Conservation (phyloP, 2,329 filamentous ascomycete species). For the Fusarium sublunatum region DNA sequence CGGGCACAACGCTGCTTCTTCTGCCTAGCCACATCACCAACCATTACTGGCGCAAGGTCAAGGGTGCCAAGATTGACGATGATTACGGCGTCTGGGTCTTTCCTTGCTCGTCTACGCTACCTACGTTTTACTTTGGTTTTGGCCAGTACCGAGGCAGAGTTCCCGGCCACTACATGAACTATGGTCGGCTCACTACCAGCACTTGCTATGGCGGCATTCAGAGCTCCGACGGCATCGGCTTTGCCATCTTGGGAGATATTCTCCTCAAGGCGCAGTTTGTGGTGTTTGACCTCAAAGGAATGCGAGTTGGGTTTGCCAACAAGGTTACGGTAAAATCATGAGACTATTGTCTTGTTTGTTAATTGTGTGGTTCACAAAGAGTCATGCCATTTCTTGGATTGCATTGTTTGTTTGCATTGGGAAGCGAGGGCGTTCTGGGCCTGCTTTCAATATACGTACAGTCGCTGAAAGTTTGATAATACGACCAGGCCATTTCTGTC, state of each 20-base stretch:
- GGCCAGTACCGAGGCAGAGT: conserved; percentile 50
- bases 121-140: conserved; percentile 53
- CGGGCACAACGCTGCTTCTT: conserved; percentile 75
- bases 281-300: conserved; percentile 53
- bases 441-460: conserved; percentile 7
- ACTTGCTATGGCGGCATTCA: conserved; percentile 55
- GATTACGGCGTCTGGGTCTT: conserved; percentile 67
- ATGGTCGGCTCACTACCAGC: conserved; percentile 44
- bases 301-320: conserved; percentile 54
- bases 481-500: conserved; percentile 10
- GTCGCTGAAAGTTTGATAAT: conserved; percentile 31
- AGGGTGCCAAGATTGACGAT: conserved; percentile 59
- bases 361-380: conserved; percentile 2
- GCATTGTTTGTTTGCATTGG: conserved; percentile 30
- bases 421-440: conserved; percentile 40
- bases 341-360: background rate
- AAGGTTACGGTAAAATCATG: conserved; percentile 44
- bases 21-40: conserved; percentile 63
- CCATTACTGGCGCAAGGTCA: conserved; percentile 70
- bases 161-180: conserved; percentile 55
- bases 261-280: conserved; percentile 59
- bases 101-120: conserved; percentile 65
- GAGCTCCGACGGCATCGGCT: conserved; percentile 50
- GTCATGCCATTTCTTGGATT: background rate
- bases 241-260: conserved; percentile 56